Evolutionary conservation across 768 basidiomycete genomes (phyloP).

Genomic region (Lyophyllum shimeji): DNA sequence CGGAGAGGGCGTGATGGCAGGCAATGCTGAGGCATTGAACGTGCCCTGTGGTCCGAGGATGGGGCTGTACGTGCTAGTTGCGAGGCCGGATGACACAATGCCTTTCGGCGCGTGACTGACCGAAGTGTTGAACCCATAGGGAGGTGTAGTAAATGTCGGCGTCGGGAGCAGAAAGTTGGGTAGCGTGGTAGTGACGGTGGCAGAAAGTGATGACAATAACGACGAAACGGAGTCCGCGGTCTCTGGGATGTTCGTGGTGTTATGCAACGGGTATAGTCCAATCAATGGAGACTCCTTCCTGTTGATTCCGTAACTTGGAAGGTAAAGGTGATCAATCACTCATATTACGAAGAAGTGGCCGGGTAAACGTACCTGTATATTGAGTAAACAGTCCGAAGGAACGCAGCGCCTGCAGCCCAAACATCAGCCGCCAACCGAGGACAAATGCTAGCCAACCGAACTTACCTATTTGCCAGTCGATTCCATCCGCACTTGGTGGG

Average conservation of each 20-base stretch:
- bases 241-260: slow-evolving; percentile 41
- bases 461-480: slow-evolving; percentile 82
- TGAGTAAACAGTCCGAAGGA: slow-evolving; percentile 76
- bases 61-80: slow-evolving; percentile 68
- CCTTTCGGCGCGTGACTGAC: slow-evolving; percentile 53
- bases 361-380: slow-evolving; percentile 60
- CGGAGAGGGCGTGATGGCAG: slow-evolving; percentile 50
- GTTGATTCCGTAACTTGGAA: slow-evolving; percentile 73
- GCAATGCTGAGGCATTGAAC: slow-evolving; percentile 54
- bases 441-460: not conserved
- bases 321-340: not conserved
- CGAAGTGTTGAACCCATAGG: slow-evolving; percentile 72
- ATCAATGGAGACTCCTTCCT: slow-evolving; percentile 73
- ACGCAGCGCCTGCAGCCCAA: slow-evolving; percentile 49
- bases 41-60: slow-evolving; percentile 42
- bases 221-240: slow-evolving; percentile 43
- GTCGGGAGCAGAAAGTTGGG: slow-evolving; percentile 72
- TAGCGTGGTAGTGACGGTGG: slow-evolving; percentile 64
- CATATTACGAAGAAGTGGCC: not conserved
- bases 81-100: slow-evolving; percentile 60
- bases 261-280: slow-evolving; percentile 66
- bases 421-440: not conserved
- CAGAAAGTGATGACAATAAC: slow-evolving; percentile 59
- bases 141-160: slow-evolving; percentile 59
- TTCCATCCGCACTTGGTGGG: slow-evolving; percentile 66